Percentiles rank a stretch among this genome's conserved stretches.
These are phyloP conservation scores for Microthyrium microscopicum DNA, from an alignment of 2,329 filamentous ascomycete species.

Conservation along the genomic window DNA sequence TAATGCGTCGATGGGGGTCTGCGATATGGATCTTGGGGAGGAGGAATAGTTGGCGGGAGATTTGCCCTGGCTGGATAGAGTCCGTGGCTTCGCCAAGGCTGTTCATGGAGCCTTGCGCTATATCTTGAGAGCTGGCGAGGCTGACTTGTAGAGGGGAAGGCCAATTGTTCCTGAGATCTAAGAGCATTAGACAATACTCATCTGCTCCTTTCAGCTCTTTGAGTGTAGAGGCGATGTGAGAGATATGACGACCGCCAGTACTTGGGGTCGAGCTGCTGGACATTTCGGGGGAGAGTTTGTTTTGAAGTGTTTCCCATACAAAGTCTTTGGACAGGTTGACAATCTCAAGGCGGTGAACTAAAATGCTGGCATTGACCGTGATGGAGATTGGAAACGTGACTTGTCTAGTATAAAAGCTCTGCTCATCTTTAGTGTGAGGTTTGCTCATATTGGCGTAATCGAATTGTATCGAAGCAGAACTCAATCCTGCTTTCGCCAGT, in stretches of 20 bases:
- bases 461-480: constrained; percentile 61
- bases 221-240: too few relatives aligned
- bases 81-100: constrained; percentile 8
- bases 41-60: constrained; percentile 58
- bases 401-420: constrained; percentile 70
- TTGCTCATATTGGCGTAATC: constrained; percentile 74
- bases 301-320: constrained; percentile 38
- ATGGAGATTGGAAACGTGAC: constrained; percentile 66
- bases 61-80: constrained; percentile 40
- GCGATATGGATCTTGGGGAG: constrained; percentile 58
- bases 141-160: constrained; percentile 58
- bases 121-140: constrained; percentile 27
- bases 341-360: constrained; percentile 65
- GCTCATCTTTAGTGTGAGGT: constrained; percentile 37
- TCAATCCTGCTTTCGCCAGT: constrained; percentile 70
- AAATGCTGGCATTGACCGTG: constrained; percentile 82
- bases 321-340: constrained; percentile 55
- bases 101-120: constrained; percentile 13
- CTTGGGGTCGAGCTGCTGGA: too few relatives aligned
- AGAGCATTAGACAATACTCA: constrained; percentile 59
- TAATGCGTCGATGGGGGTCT: constrained; percentile 63
- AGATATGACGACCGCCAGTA: too few relatives aligned
- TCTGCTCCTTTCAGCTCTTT: constrained; percentile 13
- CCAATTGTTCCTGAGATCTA: constrained; percentile 85
- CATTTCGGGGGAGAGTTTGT: not conserved